Base-by-base conservation (phyloP, 1,139 yeast genomes). In the Groenewaldozyma auringiensis region DNA sequence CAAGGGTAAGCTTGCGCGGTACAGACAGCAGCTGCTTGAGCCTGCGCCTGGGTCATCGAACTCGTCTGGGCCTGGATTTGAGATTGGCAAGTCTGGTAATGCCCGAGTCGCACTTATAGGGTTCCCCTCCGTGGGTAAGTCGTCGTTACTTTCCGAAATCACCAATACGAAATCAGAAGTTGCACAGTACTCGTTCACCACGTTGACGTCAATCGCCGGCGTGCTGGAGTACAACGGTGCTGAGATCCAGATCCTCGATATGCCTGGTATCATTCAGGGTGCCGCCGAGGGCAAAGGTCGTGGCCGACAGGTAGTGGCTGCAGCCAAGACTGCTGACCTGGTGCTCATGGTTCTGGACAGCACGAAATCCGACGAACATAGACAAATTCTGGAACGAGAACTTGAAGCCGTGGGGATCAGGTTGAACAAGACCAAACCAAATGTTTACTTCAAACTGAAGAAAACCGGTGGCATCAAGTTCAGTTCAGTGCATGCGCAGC, bases 231-330 rank as follows among this genome's bases (percentile, higher is more conserved):
- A 89, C 61, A 88, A 88, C 62, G 97, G 97, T 36, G 96, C 98
- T 0, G 96, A 89, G 60, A 88, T 92, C 49, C 98, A 92, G 67
- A 83, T 92, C 56, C 89, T 92, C 16, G 98, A 92, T 75, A 70
- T 92, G 50, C 98, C 98, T 0, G 98, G 98, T 64, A 92, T 92
- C 58, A 92, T 92, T 50, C 87, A 86, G 62, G 97, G 97, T 37
- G 98, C 98, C 13, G 75, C 95, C 25, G 96, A 86, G 62, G 98
- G 98, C 59, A 88, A 89, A 64, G 98, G 98, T 59, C 79, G 98
- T 66, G 98, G 98, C 50, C 75, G 95, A 57, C 97, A 92, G 63
- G 98, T 92, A 39, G 89, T 92, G 55, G 85, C 97, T 1, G 94
- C 95, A 1, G 95, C 96, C 0, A 81, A 94, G 65, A 92, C 98